Evolutionary conservation across 208 protist species (phyloP).

Genomic region (Leishmania tropica): DNA sequence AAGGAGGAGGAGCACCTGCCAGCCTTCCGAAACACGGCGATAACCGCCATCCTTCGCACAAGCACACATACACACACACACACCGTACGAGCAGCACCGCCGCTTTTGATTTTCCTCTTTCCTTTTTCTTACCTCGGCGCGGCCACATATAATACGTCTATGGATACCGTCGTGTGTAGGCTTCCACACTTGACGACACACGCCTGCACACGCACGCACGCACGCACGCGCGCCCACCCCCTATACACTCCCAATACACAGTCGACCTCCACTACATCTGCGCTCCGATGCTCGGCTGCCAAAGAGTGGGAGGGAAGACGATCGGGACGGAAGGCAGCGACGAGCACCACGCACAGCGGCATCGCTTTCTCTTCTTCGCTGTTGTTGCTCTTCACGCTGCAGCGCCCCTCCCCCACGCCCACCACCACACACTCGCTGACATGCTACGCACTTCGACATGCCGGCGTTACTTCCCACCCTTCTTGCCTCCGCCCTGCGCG

Average conservation of each 20-base stretch:
- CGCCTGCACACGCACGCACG: neutral
- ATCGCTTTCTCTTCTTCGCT: neutral
- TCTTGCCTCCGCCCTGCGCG: constrained; percentile 19
- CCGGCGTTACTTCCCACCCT: constrained; percentile 12
- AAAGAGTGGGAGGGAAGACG: neutral
- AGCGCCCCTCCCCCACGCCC: neutral
- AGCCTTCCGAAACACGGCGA: neutral
- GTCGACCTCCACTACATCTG: neutral
- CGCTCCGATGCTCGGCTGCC: neutral
- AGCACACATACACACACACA: neutral
- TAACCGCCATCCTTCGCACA: neutral
- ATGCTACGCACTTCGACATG: neutral
- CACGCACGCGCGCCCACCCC: neutral
- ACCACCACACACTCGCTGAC: neutral
- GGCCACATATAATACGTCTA: neutral
- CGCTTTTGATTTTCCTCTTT: neutral
- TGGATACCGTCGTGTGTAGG: neutral
- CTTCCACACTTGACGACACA: neutral
- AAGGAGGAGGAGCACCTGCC: neutral
- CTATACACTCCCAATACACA: neutral
- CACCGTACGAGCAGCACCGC: neutral
- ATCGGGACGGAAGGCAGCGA: neutral
- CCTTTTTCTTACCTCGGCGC: neutral
- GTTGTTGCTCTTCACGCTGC: neutral
- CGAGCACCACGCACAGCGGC: neutral